phyloP scores from a whole-genome alignment of 1,139 yeast species.

The Diutina sp. region DNA sequence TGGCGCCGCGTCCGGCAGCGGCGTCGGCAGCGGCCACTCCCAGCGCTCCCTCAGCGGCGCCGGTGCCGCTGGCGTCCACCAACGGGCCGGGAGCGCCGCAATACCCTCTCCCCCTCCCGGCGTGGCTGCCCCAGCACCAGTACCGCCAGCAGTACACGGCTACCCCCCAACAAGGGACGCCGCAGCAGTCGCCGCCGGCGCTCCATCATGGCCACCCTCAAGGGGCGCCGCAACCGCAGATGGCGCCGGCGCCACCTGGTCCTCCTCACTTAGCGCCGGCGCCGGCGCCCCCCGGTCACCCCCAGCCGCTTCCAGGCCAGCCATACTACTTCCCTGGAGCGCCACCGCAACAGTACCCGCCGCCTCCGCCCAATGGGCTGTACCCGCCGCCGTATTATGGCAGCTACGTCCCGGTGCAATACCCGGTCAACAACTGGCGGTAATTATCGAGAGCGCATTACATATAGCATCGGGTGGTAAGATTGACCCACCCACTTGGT shows the following conservation, averaged over 20 bases:
- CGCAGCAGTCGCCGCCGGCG: constrained; percentile 4
- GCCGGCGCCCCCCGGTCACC: background rate
- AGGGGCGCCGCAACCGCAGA: constrained; percentile 3
- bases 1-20: constrained; percentile 7
- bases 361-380: background rate
- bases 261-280: background rate
- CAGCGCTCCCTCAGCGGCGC: constrained; percentile 6
- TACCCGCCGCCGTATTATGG: constrained; percentile 1
- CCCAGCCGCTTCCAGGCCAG: background rate
- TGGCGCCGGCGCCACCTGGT: background rate
- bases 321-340: background rate
- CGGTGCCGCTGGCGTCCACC: constrained; percentile 7
- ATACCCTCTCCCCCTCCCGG: constrained; percentile 5
- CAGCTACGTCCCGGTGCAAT: constrained; percentile 1
- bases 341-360: constrained; percentile 1
- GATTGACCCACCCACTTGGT: too few species aligned
- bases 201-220: constrained; percentile 6
- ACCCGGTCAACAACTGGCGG: constrained; percentile 2
- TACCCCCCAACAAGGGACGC: background rate
- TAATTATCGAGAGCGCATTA: background rate
- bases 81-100: constrained; percentile 1
- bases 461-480: background rate
- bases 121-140: constrained; percentile 4
- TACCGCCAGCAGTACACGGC: constrained; percentile 4
- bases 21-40: constrained; percentile 6